Evolutionary conservation across 2,329 filamentous ascomycete genomes (phyloP).

Genomic region (Apiospora phragmitis): DNA sequence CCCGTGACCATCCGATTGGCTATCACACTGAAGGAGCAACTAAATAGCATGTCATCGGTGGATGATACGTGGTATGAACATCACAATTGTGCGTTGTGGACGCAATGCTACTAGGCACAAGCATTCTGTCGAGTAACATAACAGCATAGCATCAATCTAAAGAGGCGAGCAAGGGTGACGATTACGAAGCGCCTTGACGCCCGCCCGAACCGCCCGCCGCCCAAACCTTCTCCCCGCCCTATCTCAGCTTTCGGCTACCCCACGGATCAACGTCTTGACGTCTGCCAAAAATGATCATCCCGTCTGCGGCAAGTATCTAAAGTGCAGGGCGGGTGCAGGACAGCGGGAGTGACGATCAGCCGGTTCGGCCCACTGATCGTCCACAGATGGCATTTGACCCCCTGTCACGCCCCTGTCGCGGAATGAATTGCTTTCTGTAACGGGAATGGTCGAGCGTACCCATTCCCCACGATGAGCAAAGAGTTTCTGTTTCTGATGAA

Average conservation of each 20-base stretch:
- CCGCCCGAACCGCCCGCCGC: background rate
- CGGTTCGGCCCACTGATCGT: background rate
- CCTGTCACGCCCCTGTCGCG: background rate
- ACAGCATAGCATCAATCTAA: background rate
- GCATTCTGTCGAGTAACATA: background rate
- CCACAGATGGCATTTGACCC: background rate
- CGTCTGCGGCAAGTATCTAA: background rate
- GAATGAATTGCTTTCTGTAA: background rate
- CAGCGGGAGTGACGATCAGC: background rate
- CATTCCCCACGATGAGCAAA: background rate
- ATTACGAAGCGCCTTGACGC: no score
- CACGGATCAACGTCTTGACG: background rate
- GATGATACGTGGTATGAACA: no score
- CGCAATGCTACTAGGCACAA: no score
- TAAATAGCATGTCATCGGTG: no score
- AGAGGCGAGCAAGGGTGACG: background rate
- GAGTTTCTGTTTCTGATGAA: background rate
- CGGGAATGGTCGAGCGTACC: background rate
- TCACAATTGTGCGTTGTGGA: no score
- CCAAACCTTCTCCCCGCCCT: background rate
- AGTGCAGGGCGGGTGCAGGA: background rate
- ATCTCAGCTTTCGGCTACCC: background rate
- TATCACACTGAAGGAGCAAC: no score
- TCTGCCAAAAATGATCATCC: background rate
- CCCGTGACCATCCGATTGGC: no score